Evolutionary conservation across 768 basidiomycete species (phyloP).

Genomic region (Gyrodon lividus): DNA sequence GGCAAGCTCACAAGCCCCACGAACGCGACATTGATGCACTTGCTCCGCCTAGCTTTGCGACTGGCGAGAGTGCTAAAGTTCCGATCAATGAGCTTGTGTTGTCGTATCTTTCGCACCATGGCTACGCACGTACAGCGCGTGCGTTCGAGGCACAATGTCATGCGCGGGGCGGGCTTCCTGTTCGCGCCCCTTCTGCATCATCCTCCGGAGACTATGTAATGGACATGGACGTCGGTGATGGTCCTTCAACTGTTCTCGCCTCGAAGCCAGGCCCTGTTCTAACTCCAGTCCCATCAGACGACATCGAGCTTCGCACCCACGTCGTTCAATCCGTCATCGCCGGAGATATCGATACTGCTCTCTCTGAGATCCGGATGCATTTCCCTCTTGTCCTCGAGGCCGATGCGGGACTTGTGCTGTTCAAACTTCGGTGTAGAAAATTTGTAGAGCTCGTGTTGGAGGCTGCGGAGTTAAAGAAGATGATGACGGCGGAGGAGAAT

Average conservation of each 20-base stretch:
- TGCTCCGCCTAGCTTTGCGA: conserved; percentile 3
- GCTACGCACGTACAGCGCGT: conserved; percentile 70
- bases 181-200: conserved; percentile 1
- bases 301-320: conserved; percentile 65
- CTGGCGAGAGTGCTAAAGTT: conserved; percentile 53
- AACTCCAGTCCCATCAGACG: conserved; percentile 37
- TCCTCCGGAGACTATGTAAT: conserved; percentile 40
- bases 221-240: conserved; percentile 44
- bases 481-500: conserved; percentile 44
- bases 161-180: conserved; percentile 24
- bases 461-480: conserved; percentile 67
- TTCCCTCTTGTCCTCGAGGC: conserved; percentile 66
- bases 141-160: conserved; percentile 58
- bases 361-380: conserved; percentile 51
- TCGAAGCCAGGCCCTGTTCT: conserved; percentile 10
- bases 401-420: conserved; percentile 69
- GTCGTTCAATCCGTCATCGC: conserved; percentile 66
- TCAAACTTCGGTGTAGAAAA: conserved; percentile 81
- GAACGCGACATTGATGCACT: conserved; percentile 7
- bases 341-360: conserved; percentile 71
- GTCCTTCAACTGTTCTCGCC: conserved; percentile 9
- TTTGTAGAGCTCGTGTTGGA: conserved; percentile 81
- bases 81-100: conserved; percentile 73
- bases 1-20: conserved; percentile 29
- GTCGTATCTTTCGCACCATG: conserved; percentile 82